Conservation (phyloP, 441 rosid species). For the Bruguiera hainesii region DNA sequence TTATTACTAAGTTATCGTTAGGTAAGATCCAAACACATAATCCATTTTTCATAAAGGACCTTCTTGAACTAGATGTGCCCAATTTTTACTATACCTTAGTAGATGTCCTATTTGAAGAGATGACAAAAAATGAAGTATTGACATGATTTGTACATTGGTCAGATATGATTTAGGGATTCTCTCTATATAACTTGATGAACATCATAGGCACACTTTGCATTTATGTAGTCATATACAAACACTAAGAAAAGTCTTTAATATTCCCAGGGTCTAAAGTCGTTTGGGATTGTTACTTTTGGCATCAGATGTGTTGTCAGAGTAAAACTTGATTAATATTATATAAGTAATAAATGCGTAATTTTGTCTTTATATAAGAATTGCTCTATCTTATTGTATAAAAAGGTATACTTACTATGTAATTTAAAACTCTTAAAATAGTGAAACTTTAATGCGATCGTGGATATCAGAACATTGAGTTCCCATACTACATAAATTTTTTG, state of each 20-base stretch:
- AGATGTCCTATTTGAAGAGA: slow-evolving; percentile 55
- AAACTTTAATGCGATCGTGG: too few species aligned
- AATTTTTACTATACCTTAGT: slow-evolving; percentile 59
- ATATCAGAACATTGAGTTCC: too few species aligned
- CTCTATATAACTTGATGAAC: slow-evolving; percentile 68
- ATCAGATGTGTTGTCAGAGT: too few species aligned
- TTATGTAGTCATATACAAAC: slow-evolving; percentile 73
- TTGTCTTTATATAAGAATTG: too few species aligned
- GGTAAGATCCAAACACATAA: slow-evolving; percentile 25
- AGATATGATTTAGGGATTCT: slow-evolving; percentile 50
- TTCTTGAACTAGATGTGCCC: slow-evolving; percentile 46
- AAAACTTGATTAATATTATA: too few species aligned
- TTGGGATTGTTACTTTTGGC: slow-evolving; percentile 46
- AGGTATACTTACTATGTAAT: too few species aligned
- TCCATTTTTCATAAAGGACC: slow-evolving; percentile 64
- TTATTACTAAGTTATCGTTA: too few species aligned
- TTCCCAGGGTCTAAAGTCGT: slow-evolving; percentile 54
- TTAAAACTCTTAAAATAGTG: too few species aligned
- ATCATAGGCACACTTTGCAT: slow-evolving; percentile 48
- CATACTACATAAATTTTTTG: too few species aligned
- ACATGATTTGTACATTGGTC: slow-evolving; percentile 69
- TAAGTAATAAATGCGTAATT: too few species aligned
- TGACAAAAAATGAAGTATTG: slow-evolving; percentile 39
- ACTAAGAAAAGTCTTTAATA: slow-evolving; percentile 39
- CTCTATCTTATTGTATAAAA: too few species aligned